phyloP scores from a whole-genome alignment of 345 rosid genomes.

The Lenwebbia sp. region DNA sequence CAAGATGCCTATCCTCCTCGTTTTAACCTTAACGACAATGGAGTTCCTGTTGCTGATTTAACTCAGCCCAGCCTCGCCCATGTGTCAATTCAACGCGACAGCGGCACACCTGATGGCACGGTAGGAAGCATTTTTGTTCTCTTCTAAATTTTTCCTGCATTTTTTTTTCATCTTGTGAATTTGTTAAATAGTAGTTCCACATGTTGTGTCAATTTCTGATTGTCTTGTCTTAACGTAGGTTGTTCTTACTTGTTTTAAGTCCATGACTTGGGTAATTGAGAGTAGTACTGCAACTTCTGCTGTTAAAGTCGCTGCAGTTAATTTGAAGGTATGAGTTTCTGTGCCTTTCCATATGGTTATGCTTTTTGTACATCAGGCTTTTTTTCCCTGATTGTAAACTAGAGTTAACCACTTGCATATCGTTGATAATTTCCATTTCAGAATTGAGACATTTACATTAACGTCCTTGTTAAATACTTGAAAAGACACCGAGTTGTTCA shows the following conservation, averaged over 20 bases:
- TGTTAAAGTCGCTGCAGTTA: slow-evolving; percentile 45
- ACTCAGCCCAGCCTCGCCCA: slow-evolving; percentile 45
- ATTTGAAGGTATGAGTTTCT: slow-evolving; percentile 34
- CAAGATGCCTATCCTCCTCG: slow-evolving; percentile 29
- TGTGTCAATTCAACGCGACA: slow-evolving; percentile 34
- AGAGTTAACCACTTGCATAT: neutral
- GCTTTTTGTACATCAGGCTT: neutral
- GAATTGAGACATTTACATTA: neutral
- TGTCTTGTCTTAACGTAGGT: slow-evolving; percentile 20
- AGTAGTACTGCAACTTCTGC: slow-evolving; percentile 25
- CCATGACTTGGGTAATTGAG: slow-evolving; percentile 64
- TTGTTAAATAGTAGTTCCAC: neutral
- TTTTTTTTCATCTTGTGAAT: neutral
- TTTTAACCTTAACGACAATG: slow-evolving; percentile 41
- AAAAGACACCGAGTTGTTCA: neutral
- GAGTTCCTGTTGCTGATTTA: slow-evolving; percentile 36
- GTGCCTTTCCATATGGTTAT: neutral
- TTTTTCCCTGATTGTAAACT: neutral
- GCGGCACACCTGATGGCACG: slow-evolving; percentile 21
- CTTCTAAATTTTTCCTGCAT: neutral
- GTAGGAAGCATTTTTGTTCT: slow-evolving; percentile 16
- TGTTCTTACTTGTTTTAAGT: slow-evolving; percentile 55
- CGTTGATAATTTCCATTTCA: neutral
- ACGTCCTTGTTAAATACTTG: neutral
- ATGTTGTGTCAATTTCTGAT: neutral